phyloP scores from a whole-genome alignment of 768 basidiomycete species.

The Tylopilus plumbeoviolaceoides region DNA sequence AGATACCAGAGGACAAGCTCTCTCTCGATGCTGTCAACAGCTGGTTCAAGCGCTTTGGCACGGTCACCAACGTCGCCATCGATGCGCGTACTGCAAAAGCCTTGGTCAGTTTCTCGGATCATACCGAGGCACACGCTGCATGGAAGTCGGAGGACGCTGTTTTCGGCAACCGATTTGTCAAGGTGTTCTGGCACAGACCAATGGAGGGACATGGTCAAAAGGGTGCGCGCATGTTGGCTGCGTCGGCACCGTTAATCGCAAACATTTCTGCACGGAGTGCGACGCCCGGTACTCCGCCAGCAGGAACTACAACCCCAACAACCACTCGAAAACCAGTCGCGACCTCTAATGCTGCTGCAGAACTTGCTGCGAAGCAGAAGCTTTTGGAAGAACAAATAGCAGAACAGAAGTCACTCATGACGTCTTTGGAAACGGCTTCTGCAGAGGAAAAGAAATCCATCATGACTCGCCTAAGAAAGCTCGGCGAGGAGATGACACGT shows the following conservation, averaged over 20 bases:
- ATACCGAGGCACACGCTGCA: conserved; percentile 80
- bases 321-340: conserved; percentile 36
- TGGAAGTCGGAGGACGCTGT: conserved; percentile 96
- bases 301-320: conserved; percentile 23
- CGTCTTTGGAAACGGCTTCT: conserved; percentile 56
- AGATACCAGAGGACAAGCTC: conserved; percentile 84
- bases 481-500: conserved; percentile 74
- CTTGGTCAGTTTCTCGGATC: conserved; percentile 79
- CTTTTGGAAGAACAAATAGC: conserved; percentile 77
- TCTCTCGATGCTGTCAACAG: conserved; percentile 72
- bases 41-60: conserved; percentile 92
- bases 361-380: conserved; percentile 70
- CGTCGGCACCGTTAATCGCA: conserved; percentile 72
- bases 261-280: conserved; percentile 49
- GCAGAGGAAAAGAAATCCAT: conserved; percentile 75
- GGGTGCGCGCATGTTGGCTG: conserved; percentile 75
- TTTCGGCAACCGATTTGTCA: conserved; percentile 91
- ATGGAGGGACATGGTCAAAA: conserved; percentile 85
- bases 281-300: conserved; percentile 42
- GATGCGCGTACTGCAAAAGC: conserved; percentile 74
- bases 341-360: conserved; percentile 37
- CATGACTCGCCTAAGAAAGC: conserved; percentile 67
- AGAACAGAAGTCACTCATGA: conserved; percentile 86
- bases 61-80: conserved; percentile 87
- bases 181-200: conserved; percentile 92